Evolutionary conservation across 345 rosid genomes (phyloP), one percentile per base, ranked within the genome.

Genomic region (Brassica carinata): DNA sequence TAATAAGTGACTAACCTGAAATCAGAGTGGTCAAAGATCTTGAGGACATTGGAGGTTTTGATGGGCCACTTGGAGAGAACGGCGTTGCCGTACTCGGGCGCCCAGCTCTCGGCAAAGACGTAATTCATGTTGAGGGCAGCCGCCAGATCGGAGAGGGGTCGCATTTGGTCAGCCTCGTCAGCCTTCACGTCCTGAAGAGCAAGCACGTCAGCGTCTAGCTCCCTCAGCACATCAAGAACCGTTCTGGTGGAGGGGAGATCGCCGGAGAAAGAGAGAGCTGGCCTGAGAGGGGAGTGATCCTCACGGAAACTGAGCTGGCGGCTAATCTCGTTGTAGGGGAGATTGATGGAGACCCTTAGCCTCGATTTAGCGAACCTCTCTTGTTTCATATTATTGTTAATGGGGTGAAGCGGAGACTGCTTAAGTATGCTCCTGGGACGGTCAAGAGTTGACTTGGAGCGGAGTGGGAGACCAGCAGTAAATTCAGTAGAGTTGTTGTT

Each of bases 21-120:
- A 86, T 95, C 99, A 19, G 92, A 67, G 80, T 95, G 91, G 80
- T 95, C 98, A 81, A 91, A 90, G 84, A 95, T 93, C 73, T 88
- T 93, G 40, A 88, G 97, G 11, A 89, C 92, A 74, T 72, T 82
- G 87, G 86, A 91, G 36, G 69, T 76, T 85, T 88, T 87, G 67
- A 95, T 95, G 63, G 98, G 98, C 97, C 97, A 95, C 82, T 82
- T 89, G 5, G 99, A 95, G 43, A 93, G 83, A 29, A 95, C 80
- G 61, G 99, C 98, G 86, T 95, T 95, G 8, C 99, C 99, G 77
- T 93, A 95, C 82, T 95, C 98, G 26, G 99, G 99, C 57, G 99
- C 99, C 99, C 99, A 95, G 82, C 98, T 93, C 84, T 95, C 99
- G 7, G 99, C 99, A 83, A 93, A 95, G 9, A 87, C 96, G 70